Percentiles rank a stretch among this genome's conserved stretches.
phyloP scores from a whole-genome alignment of 768 basidiomycete genomes.

The Panaeolus papilionaceus region DNA sequence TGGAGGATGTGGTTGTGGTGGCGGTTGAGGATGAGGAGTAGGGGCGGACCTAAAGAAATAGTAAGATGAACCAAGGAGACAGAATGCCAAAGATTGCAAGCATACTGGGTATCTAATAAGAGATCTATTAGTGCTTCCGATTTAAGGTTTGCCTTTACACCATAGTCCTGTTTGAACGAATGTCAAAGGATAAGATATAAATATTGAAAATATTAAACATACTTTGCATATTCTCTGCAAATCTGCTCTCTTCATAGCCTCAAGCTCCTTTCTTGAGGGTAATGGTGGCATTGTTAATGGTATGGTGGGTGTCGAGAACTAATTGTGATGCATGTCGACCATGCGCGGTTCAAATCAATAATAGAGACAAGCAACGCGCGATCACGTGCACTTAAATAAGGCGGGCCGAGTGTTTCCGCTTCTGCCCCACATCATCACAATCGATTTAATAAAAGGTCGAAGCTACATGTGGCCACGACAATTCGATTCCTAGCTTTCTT shows the following conservation, averaged over 20 bases:
- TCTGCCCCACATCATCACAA: constrained; percentile 16
- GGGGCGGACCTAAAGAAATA: constrained; percentile 30
- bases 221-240: constrained; percentile 78
- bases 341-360: constrained; percentile 52
- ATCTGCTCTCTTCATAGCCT: constrained; percentile 53
- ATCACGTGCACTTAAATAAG: constrained; percentile 37
- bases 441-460: constrained; percentile 15
- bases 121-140: constrained; percentile 80
- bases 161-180: constrained; percentile 62
- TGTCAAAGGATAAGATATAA: constrained; percentile 21
- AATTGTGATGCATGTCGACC: constrained; percentile 32
- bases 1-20: constrained; percentile 34
- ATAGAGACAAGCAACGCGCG: constrained; percentile 61
- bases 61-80: constrained; percentile 12
- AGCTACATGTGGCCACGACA: constrained; percentile 4
- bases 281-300: constrained; percentile 43
- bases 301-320: constrained; percentile 22
- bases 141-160: constrained; percentile 84
- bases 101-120: constrained; percentile 63
- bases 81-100: constrained; percentile 14
- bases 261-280: constrained; percentile 48
- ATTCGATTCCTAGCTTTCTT: not conserved
- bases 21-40: constrained; percentile 29
- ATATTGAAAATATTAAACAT: constrained; percentile 15
- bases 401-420: constrained; percentile 11